These are phyloP conservation scores for Dionaea muscipula DNA, from an alignment of 179 eudicot species.

Conservation along the genomic window DNA sequence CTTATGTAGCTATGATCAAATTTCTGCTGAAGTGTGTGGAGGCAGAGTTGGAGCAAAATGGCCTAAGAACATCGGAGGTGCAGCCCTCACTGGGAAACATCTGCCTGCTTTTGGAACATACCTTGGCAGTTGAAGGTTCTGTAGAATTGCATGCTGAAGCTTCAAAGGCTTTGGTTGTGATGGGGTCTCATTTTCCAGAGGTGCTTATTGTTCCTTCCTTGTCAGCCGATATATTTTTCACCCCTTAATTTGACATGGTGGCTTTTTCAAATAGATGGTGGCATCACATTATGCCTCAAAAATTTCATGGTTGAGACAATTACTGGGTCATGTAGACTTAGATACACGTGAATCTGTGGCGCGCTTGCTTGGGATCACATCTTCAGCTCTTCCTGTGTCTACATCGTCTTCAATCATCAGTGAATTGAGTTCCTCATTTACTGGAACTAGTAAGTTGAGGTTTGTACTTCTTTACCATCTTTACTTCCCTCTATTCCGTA, in stretches of 20 bases:
- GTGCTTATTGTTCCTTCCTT: slow-evolving; percentile 19
- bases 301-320: slow-evolving; percentile 66
- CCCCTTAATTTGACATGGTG: slow-evolving; percentile 13
- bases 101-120: slow-evolving; percentile 77
- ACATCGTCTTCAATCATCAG: slow-evolving; percentile 41
- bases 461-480: slow-evolving; percentile 12
- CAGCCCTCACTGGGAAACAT: slow-evolving; percentile 39
- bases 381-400: slow-evolving; percentile 58
- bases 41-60: slow-evolving; percentile 35
- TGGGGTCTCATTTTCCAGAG: slow-evolving; percentile 72
- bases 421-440: slow-evolving; percentile 43
- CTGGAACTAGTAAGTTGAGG: slow-evolving; percentile 49
- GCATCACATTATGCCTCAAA: slow-evolving; percentile 65
- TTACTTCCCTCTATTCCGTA: background rate
- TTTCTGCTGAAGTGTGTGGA: slow-evolving; percentile 82
- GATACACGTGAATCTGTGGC: slow-evolving; percentile 85
- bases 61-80: slow-evolving; percentile 26
- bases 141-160: slow-evolving; percentile 83
- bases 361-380: slow-evolving; percentile 82
- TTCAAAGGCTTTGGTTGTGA: slow-evolving; percentile 51
- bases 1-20: slow-evolving; percentile 66
- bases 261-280: slow-evolving; percentile 36
- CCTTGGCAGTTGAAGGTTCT: slow-evolving; percentile 84
- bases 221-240: slow-evolving; percentile 2
- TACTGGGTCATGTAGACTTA: slow-evolving; percentile 57